Percentiles rank a stretch among this genome's conserved stretches.
These are phyloP conservation scores for Globisporangium splendens DNA, from an alignment of 352 stramenopile species.

Conservation along the genomic window DNA sequence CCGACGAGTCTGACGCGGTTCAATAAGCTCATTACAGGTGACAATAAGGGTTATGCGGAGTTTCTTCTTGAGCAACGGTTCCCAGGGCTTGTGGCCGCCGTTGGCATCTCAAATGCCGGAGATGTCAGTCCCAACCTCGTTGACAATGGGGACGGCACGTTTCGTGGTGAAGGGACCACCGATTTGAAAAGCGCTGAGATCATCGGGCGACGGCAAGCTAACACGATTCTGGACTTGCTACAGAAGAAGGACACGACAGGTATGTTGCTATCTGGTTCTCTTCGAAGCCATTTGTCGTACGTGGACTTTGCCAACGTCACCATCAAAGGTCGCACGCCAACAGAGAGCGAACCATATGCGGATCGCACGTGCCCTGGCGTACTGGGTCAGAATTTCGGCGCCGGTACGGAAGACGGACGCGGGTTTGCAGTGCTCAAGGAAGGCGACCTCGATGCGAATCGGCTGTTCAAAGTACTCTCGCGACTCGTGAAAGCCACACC, in stretches of 20 bases:
- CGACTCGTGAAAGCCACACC: conserved; percentile 27
- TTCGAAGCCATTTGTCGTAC: conserved; percentile 35
- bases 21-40: conserved; percentile 70
- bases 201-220: conserved; percentile 34
- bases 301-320: conserved; percentile 43
- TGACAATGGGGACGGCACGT: conserved; percentile 45
- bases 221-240: conserved; percentile 27
- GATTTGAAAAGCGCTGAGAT: conserved; percentile 36
- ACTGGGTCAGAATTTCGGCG: conserved; percentile 44
- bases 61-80: conserved; percentile 34
- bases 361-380: conserved; percentile 39
- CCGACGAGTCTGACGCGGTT: conserved; percentile 71
- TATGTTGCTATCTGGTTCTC: conserved; percentile 21
- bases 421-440: conserved; percentile 14
- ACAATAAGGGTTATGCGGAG: conserved; percentile 75
- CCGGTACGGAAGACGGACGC: conserved; percentile 35
- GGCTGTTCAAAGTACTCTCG: conserved; percentile 20
- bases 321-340: conserved; percentile 17
- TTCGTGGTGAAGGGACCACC: conserved; percentile 27
- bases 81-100: conserved; percentile 19
- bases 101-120: conserved; percentile 40
- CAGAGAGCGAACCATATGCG: conserved; percentile 20
- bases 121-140: conserved; percentile 45
- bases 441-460: conserved; percentile 29
- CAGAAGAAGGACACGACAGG: conserved; percentile 3